phyloP scores from a whole-genome alignment of 23 red algal species.

The Porphyridium purpureum region DNA sequence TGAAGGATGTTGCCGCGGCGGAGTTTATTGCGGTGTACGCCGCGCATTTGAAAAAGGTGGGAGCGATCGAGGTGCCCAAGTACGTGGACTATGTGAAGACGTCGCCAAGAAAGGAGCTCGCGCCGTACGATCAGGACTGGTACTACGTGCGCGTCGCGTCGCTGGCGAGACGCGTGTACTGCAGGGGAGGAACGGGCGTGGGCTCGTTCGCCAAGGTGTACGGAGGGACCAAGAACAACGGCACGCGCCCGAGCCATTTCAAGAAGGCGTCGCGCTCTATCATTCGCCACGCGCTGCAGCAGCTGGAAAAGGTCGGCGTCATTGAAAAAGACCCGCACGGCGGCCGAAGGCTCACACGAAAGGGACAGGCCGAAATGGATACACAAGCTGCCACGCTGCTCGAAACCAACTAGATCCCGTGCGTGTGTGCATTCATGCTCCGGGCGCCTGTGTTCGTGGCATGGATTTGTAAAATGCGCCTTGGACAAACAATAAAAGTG shows the following conservation, averaged over 20 bases:
- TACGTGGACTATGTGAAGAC: slow-evolving; percentile 94
- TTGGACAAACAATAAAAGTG: too few relatives aligned
- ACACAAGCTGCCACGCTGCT: slow-evolving; percentile 40
- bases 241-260: slow-evolving; percentile 66
- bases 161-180: slow-evolving; percentile 80
- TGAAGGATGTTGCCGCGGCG: slow-evolving; percentile 88
- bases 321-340: slow-evolving; percentile 63
- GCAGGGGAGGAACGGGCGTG: slow-evolving; percentile 51
- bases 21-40: slow-evolving; percentile 80
- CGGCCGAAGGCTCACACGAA: slow-evolving; percentile 70
- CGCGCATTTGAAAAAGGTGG: slow-evolving; percentile 62
- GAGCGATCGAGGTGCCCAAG: slow-evolving; percentile 48
- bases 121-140: slow-evolving; percentile 94
- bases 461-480: too few relatives aligned
- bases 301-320: slow-evolving; percentile 77
- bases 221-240: slow-evolving; percentile 52
- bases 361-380: slow-evolving; percentile 86
- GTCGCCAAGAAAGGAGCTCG: slow-evolving; percentile 61
- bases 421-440: too few relatives aligned
- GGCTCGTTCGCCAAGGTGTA: slow-evolving; percentile 78
- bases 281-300: slow-evolving; percentile 75
- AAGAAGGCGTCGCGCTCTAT: slow-evolving; percentile 47
- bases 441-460: too few relatives aligned
- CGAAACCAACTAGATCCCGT: too few relatives aligned
- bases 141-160: slow-evolving; percentile 85